phyloP scores from a whole-genome alignment of 768 basidiomycete species.

The Boletus coccyginus region DNA sequence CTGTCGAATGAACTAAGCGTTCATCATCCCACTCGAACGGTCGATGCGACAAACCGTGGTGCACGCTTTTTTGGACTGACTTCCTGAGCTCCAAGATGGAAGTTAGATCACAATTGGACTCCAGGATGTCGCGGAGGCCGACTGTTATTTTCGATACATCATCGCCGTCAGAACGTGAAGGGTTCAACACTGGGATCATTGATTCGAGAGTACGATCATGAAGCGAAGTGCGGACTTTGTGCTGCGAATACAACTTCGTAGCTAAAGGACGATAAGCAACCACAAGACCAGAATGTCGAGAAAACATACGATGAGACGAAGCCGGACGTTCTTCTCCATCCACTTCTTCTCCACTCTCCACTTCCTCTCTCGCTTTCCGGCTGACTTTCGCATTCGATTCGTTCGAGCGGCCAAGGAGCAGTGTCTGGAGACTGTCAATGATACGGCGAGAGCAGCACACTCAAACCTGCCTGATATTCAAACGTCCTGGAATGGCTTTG shows the following conservation, averaged over 20 bases:
- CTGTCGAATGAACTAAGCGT: slow-evolving; percentile 38
- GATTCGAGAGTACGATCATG: slow-evolving; percentile 91
- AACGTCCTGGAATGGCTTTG: slow-evolving; percentile 67
- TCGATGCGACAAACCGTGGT: slow-evolving; percentile 54
- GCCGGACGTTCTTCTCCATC: slow-evolving; percentile 29
- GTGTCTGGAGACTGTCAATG: slow-evolving; percentile 41
- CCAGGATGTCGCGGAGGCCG: slow-evolving; percentile 55
- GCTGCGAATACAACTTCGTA: slow-evolving; percentile 68
- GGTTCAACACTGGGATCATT: slow-evolving; percentile 77
- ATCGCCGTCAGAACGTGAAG: slow-evolving; percentile 39
- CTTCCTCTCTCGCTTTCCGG: slow-evolving; percentile 39
- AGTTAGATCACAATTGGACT: slow-evolving; percentile 73
- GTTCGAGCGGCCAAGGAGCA: slow-evolving; percentile 52
- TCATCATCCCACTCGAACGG: not conserved
- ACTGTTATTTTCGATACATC: slow-evolving; percentile 14
- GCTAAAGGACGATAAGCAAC: slow-evolving; percentile 11
- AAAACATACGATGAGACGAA: slow-evolving; percentile 25
- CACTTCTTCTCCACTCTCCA: slow-evolving; percentile 33
- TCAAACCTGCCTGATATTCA: slow-evolving; percentile 59
- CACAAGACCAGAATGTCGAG: not conserved
- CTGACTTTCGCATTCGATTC: slow-evolving; percentile 24
- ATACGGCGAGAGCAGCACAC: not conserved
- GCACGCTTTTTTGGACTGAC: slow-evolving; percentile 55
- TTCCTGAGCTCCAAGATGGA: slow-evolving; percentile 70
- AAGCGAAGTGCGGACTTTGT: slow-evolving; percentile 89